Evolutionary conservation across 768 basidiomycete genomes (phyloP).

Genomic region (Floccularia luteovirens): DNA sequence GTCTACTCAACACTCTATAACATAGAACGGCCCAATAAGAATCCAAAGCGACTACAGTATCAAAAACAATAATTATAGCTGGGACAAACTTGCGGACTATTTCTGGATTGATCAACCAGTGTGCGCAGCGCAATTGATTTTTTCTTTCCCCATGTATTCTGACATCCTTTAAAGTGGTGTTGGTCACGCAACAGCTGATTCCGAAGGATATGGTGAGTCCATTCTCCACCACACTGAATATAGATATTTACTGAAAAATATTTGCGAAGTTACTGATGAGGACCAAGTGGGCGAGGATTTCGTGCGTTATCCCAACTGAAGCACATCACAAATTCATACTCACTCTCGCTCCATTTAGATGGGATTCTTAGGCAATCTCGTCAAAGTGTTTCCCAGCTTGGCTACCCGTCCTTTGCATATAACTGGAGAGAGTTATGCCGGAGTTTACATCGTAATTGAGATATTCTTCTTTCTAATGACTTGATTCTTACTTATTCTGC

Average conservation of each 20-base stretch:
- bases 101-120: slow-evolving; percentile 76
- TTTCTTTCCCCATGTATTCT: background rate
- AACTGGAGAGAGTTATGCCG: slow-evolving; percentile 72
- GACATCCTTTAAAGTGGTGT: slow-evolving; percentile 24
- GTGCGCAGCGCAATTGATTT: slow-evolving; percentile 16
- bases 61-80: slow-evolving; percentile 45
- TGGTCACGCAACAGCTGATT: slow-evolving; percentile 61
- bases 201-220: slow-evolving; percentile 47
- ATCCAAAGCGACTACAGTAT: slow-evolving; percentile 43
- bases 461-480: slow-evolving; percentile 3
- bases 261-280: slow-evolving; percentile 43
- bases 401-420: slow-evolving; percentile 59
- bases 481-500: slow-evolving; percentile 1
- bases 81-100: slow-evolving; percentile 55
- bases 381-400: slow-evolving; percentile 68
- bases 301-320: slow-evolving; percentile 20
- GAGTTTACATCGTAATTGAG: slow-evolving; percentile 62
- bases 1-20: background rate
- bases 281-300: slow-evolving; percentile 58
- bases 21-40: slow-evolving; percentile 63
- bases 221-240: background rate
- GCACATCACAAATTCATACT: no score
- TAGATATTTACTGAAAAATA: background rate
- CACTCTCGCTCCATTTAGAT: no score
- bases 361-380: slow-evolving; percentile 63